phyloP scores from a whole-genome alignment of 352 stramenopile species.

The Globisporangium cederbergense region DNA sequence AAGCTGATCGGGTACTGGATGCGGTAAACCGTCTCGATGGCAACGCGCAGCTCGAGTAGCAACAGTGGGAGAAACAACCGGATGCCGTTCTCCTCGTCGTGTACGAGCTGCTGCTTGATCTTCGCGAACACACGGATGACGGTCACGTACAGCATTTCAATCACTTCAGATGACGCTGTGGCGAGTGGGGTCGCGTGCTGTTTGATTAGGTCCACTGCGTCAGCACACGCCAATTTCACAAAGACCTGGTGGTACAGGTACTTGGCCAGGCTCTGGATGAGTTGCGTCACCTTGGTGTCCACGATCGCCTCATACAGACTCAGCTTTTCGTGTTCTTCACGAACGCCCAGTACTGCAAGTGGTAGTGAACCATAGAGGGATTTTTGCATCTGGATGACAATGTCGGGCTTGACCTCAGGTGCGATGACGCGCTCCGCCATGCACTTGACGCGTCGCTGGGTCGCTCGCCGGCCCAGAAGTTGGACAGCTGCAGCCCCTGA shows the following conservation, averaged over 20 bases:
- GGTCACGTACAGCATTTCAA: constrained; percentile 44
- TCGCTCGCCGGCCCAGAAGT: constrained; percentile 31
- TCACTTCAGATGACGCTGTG: constrained; percentile 5
- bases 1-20: constrained; percentile 64
- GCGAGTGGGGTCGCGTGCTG: background rate
- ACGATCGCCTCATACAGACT: constrained; percentile 29
- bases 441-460: constrained; percentile 38
- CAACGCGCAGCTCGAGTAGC: constrained; percentile 55
- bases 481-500: constrained; percentile 21
- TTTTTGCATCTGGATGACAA: constrained; percentile 39
- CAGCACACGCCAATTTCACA: constrained; percentile 28
- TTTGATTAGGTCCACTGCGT: constrained; percentile 18
- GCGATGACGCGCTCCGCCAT: constrained; percentile 36
- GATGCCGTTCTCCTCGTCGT: constrained; percentile 27
- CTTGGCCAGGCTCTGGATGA: constrained; percentile 29
- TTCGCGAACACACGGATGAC: constrained; percentile 32
- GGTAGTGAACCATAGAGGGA: constrained; percentile 47
- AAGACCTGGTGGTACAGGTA: constrained; percentile 52
- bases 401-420: constrained; percentile 27
- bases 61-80: constrained; percentile 45
- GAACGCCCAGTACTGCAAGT: constrained; percentile 38
- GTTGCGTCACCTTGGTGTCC: constrained; percentile 25
- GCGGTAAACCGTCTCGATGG: constrained; percentile 58
- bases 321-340: constrained; percentile 24
- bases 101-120: constrained; percentile 23